These are phyloP conservation scores for Polychytrium aggregatum DNA, from an alignment of 192 early-diverging fungal genomes.

Conservation along the genomic window DNA sequence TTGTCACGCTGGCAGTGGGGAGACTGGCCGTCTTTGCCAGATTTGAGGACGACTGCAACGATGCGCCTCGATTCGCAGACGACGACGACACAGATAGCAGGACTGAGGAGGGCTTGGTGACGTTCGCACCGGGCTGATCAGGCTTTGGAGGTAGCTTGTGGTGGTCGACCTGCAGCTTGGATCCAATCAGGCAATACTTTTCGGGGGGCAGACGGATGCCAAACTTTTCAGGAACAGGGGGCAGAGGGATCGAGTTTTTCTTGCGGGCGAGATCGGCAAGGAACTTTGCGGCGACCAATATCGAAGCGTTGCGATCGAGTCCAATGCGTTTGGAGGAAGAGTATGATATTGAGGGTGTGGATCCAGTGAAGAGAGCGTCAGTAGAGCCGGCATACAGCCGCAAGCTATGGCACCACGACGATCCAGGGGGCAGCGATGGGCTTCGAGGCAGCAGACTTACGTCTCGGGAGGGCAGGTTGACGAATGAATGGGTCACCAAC, in stretches of 20 bases:
- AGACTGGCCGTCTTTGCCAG: too few species aligned
- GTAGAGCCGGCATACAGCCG: too few species aligned
- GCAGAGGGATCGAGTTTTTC: conserved; percentile 38
- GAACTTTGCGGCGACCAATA: conserved; percentile 8
- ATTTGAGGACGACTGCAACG: too few species aligned
- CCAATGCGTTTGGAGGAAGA: background rate
- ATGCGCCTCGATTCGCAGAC: too few species aligned
- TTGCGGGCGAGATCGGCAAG: conserved; percentile 29
- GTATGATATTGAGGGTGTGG: background rate
- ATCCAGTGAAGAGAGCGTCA: background rate
- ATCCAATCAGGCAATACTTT: conserved; percentile 31
- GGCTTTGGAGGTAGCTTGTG: too few species aligned
- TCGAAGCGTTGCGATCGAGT: background rate
- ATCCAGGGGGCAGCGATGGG: background rate
- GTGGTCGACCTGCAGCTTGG: conserved; percentile 39
- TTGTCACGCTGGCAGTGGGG: background rate
- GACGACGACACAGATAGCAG: too few species aligned
- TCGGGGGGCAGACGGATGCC: conserved; percentile 45
- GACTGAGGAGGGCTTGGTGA: too few species aligned
- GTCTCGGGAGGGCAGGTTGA: conserved; percentile 78
- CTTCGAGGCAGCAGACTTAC: conserved; percentile 20
- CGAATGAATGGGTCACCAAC: conserved; percentile 83
- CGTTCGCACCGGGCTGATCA: too few species aligned
- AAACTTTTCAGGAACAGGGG: conserved; percentile 36
- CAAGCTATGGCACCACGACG: too few species aligned